Evolutionary conservation across 129 eudicot species (phyloP).

Genomic region (Oenanthe sinensis): DNA sequence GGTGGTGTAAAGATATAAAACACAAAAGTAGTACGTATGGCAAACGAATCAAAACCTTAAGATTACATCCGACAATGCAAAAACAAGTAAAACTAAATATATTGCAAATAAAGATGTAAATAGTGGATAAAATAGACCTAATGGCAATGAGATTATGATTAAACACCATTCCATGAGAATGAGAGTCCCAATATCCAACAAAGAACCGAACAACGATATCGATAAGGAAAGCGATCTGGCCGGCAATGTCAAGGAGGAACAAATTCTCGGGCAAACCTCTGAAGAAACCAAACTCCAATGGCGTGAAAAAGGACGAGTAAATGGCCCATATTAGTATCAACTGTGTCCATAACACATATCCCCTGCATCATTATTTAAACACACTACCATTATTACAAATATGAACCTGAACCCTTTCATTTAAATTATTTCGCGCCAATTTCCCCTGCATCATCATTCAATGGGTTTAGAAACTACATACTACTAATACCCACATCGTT

Average conservation of each 20-base stretch:
- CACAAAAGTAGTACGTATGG: not conserved
- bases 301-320: constrained; percentile 73
- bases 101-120: not conserved
- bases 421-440: not conserved
- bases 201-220: constrained; percentile 50
- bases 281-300: constrained; percentile 68
- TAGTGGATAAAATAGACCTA: constrained; percentile 16
- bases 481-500: too few relatives aligned
- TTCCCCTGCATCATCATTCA: too few relatives aligned
- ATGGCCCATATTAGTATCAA: constrained; percentile 69
- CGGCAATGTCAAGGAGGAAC: constrained; percentile 62
- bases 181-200: constrained; percentile 42
- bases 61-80: too few relatives aligned
- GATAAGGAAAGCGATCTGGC: constrained; percentile 57
- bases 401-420: too few relatives aligned
- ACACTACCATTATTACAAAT: not conserved
- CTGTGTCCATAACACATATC: constrained; percentile 47
- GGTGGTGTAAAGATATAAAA: not conserved
- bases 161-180: constrained; percentile 34
- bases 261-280: constrained; percentile 57
- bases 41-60: not conserved
- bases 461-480: too few relatives aligned
- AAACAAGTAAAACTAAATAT: too few relatives aligned
- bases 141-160: constrained; percentile 45
- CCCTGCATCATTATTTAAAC: constrained; percentile 32